Base-by-base conservation (phyloP, 1,139 yeast species). In the Suhomyces chickasaworum region DNA sequence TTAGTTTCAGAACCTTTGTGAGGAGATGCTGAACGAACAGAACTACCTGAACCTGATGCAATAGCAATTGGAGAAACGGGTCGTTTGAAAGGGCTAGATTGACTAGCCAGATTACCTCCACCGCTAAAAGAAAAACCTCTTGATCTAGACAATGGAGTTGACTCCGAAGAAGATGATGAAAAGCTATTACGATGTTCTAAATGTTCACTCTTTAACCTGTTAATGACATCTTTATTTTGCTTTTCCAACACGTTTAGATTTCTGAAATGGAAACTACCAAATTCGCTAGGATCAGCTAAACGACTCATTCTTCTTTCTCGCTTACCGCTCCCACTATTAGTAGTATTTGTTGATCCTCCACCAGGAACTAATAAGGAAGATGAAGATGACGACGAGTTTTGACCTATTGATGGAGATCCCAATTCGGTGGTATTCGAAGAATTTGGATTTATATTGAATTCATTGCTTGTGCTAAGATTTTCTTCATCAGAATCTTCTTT, bases 221-320 rank as follows among this genome's bases (percentile, higher is more conserved):
- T 88, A 49, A 95, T 89, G 13, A 89, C 91, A 65, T 91, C 98
- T 61, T 89, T 89, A 60, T 95, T 95, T 15, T 97, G 98, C 59
- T 87, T 88, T 57, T 93, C 99, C 51, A 95, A 74, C 4, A 95
- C 95, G 10, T 93, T 84, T 52, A 95, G 70, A 62, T 95, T 95
- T 56, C 97, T 77, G 66, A 89, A 95, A 51, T 89, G 85, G 64
- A 95, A 95, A 3, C 95, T 85, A 0, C 99, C 99, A 77, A 93
- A 95, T 57, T 91, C 98, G 39, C 81, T 74, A 3, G 76, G 71
- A 52, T 89, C 97, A 44, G 86, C 86, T 50, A 88, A 66, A 53
- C 88, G 72, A 63, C 87, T 74, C 45, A 86, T 76, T 57, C 93
- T 64, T 63, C 89, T 66, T 52, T 84, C 91, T 45, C 86, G 68